Evolutionary conservation across 2,329 filamentous ascomycete species (phyloP).

Genomic region (Fusarium sublunatum): DNA sequence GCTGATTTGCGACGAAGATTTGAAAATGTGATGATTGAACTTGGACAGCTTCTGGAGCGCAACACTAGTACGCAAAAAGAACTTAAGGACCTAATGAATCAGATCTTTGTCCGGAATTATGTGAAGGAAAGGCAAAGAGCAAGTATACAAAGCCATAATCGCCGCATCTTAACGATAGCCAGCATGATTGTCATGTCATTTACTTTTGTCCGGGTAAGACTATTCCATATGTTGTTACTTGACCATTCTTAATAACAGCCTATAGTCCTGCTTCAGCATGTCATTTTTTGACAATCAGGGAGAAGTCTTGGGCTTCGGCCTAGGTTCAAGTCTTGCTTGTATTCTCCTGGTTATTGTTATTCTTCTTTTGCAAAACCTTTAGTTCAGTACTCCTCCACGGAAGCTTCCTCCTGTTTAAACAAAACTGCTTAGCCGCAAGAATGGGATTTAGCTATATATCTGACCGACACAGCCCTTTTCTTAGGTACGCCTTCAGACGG

Average conservation of each 20-base stretch:
- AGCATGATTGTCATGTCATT: slow-evolving; percentile 71
- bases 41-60: slow-evolving; percentile 59
- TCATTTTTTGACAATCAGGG: slow-evolving; percentile 57
- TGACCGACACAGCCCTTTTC: too few species aligned
- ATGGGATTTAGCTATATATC: too few species aligned
- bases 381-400: too few species aligned
- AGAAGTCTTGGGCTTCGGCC: slow-evolving; percentile 58
- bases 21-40: slow-evolving; percentile 62
- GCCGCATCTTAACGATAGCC: slow-evolving; percentile 69
- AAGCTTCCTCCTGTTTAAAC: too few species aligned
- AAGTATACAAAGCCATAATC: slow-evolving; percentile 73
- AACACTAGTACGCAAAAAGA: slow-evolving; percentile 67
- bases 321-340: too few species aligned
- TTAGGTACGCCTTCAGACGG: too few species aligned
- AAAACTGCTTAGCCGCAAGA: too few species aligned
- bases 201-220: slow-evolving; percentile 66
- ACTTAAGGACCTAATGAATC: slow-evolving; percentile 67
- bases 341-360: too few species aligned
- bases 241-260: background rate
- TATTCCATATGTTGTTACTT: background rate
- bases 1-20: slow-evolving; percentile 59
- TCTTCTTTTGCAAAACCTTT: too few species aligned
- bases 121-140: slow-evolving; percentile 70
- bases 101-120: slow-evolving; percentile 70
- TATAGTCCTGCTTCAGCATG: slow-evolving; percentile 65